Base-by-base conservation (phyloP, 2,329 filamentous ascomycete genomes). In the Trichoderma polysporum region DNA sequence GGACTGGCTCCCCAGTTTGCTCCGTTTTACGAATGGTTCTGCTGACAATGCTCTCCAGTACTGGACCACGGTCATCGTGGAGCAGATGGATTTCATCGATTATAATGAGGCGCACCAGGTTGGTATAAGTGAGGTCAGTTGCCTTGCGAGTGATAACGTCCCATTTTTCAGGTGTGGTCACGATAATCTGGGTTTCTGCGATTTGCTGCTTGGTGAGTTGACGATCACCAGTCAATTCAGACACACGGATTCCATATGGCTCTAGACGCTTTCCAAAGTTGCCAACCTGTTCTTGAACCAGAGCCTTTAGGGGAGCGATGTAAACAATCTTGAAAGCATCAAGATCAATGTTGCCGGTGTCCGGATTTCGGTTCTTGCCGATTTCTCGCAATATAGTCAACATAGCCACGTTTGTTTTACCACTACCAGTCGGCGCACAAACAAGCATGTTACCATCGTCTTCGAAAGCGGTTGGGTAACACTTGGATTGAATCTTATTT, bases 171-270 rank as follows among this genome's bases (percentile, higher is more conserved):
- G 95, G 95, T 0, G 95, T 99, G 0, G 95, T 99, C 68, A 99
- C 94, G 73, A 99, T 99, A 72, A 99, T 90, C 77, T 99, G 94
- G 0, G 95, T 99, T 74, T 99, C 95, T 1, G 94, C 89, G 70
- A 99, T 98, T 83, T 99, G 95, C 78, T 97, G 93, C 80, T 99
- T 99, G 22, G 94, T 99, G 76, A 99, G 90, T 80, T 98, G 95
- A 62, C 95, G 92, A 81, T 99, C 95, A 82, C 95, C 95, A 69
- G 95, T 99, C 74, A 99, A 83, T 79, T 99, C 95, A n/a, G 94
- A 88, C 12, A 99, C 95, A 68, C 88, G 90, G 76, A 99, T 93
- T 45, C 95, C 95, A 71, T 94, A 98, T 0, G 92, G 88, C 76
- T 94, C 92, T 10, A 99, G 84, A 67, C 96, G 88, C 76, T 93